Percentiles rank a stretch among this genome's conserved stretches.
These are phyloP conservation scores for Cudoniella acicularis DNA, from an alignment of 495 filamentous ascomycete genomes.

Conservation along the genomic window DNA sequence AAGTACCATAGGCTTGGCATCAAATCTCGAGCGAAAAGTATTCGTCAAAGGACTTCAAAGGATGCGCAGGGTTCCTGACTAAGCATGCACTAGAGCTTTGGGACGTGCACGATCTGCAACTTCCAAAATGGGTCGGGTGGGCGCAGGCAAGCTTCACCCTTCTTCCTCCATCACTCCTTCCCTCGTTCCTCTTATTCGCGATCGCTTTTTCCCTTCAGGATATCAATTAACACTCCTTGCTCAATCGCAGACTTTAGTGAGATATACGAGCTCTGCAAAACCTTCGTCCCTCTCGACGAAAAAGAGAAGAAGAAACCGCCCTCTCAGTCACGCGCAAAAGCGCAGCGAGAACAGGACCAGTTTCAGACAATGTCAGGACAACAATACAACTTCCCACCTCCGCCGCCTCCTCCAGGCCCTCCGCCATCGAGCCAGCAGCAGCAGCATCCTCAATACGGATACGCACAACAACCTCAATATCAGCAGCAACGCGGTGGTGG, in stretches of 20 bases:
- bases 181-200: neutral
- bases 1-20: neutral
- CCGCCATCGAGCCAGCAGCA: conserved; percentile 27
- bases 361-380: conserved; percentile 20
- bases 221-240: conserved; percentile 24
- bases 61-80: neutral
- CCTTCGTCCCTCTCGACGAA: no score
- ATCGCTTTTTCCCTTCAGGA: conserved; percentile 6
- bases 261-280: neutral
- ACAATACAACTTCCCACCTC: conserved; percentile 47
- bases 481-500: conserved; percentile 33
- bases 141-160: conserved; percentile 10
- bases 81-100: neutral
- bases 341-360: neutral
- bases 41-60: neutral
- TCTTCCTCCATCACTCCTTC: no score
- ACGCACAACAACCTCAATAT: conserved; percentile 19
- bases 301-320: no score
- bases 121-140: no score
- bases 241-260: conserved; percentile 8
- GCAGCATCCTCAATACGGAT: conserved; percentile 30
- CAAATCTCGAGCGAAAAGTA: neutral
- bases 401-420: conserved; percentile 42
- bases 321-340: neutral
- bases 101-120: neutral